Evolutionary conservation across 352 stramenopile genomes (phyloP), one percentile per base, ranked within the genome.

Genomic region (Hyaloperonospora arabidopsidis): DNA sequence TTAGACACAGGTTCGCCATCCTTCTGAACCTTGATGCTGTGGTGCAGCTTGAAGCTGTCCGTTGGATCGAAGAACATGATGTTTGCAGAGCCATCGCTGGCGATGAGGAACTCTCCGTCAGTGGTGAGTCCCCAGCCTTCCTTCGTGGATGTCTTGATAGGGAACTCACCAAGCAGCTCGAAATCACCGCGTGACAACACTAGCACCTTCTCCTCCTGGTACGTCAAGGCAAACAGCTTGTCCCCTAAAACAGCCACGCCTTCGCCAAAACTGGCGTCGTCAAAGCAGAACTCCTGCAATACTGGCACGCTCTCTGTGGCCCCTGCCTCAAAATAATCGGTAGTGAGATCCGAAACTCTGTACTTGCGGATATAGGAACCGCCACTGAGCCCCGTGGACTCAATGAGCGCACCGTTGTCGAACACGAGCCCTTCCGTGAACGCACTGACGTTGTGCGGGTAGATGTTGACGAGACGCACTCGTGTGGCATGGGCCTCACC

Each of bases 61-160:
- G 34, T 46, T 12, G 81, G 82, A 52, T 96, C 83, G 53, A 77
- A 89, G 66, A 95, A 96, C 58, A 76, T 68, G 47, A 96, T 68
- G 14, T 57, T 74, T 19, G 78, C 53, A 7, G 79, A 93, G 17
- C 87, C 86, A 65, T 96, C 87, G 57, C 84, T 95, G 12, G 87
- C 83, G 44, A 96, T 89, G 14, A 96, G 67, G 39, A 83, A 74
- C 47, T 76, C 52, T 8, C 79, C 81, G 54, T 96, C 82, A 12
- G 77, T 89, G 2, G 84, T 89, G 55, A 96, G 82, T 43, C 87
- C 87, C 87, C 87, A 96, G 52, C 87, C 87, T 76, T 96, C 81
- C n/a, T 74, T 79, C 10, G 74, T 95, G 36, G 64, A 75, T 35
- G 87, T 96, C 34, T 64, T 66, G 43, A 93, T 72, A 18, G 74